Base-by-base conservation (phyloP, 768 basidiomycete species). In the Boletus sp. region DNA sequence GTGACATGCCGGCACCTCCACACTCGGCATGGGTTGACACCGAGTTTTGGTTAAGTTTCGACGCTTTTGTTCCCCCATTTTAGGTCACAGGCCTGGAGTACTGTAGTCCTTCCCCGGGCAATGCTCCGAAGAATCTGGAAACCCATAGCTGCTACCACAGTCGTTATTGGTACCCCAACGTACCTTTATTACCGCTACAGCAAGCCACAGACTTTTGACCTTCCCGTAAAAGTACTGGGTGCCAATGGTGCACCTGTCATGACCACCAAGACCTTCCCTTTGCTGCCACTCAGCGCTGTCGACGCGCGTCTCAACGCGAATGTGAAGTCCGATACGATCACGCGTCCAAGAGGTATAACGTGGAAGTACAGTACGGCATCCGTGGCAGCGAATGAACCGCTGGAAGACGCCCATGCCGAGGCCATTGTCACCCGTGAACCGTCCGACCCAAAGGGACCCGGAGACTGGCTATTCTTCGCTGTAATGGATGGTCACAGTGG, bases 401-500 rank as follows among this genome's bases (percentile, higher is more conserved):
- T 97, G 50, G 97, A 99, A 73, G 97, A 99, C 69, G 86, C 93
- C 28, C 82, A 87, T 61, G 83, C 90, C 4, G 79, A 81, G 57
- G 84, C 86, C 54, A 76, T 94, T 59, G 75, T 96, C 48, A 70
- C 81, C 60, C 78, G 86, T 39, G 85, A 90, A 65, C 75, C 74
- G 4, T 74, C 81, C n/a, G 83, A 86, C 61, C 77, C 81, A 10
- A 77, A 81, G 4, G 77, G 77, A 0, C 80, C 82, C 2, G 88
- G 89, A 14, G 90, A 92, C 65, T 80, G 89, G 57, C 77, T 93
- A 42, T 90, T 96, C 73, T 94, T 93, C 65, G 77, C 92, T 1
- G 86, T 96, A 36, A 89, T 96, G 86, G 94, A 94, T 64, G 94
- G 94, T 3, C 97, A 98, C 69, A 78, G 83, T 2, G 97, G 97